Evolutionary conservation across 176 grass and related monocot species (phyloP), one percentile per base, ranked within the genome.

Genomic region (Oryza nivara): DNA sequence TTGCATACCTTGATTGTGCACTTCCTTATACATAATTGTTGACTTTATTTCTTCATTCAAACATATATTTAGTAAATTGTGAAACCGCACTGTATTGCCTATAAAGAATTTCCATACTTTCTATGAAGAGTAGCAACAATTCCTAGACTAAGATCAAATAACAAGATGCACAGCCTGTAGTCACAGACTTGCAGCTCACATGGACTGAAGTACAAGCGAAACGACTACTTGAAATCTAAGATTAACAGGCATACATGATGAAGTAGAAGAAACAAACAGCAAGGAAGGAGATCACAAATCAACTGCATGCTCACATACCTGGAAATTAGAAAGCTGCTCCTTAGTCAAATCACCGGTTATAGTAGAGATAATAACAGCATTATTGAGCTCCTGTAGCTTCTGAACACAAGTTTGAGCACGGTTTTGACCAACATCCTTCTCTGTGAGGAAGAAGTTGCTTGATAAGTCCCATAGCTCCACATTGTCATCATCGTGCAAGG

Each of bases 321-420:
- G 91, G 75, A 92, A 97, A 54, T 85, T 83, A 34, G 91, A 92
- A 35, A 97, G 91, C 28, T 90, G 89, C 68, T 92, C 92, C 48
- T 92, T 97, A 11, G 82, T 69, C 83, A 97, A 80, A 83, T 87
- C 73, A 77, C 63, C 82, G 70, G 67, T 89, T 67, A 94, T 43
- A 44, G 89, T 85, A 75, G 83, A 89, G 82, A 97, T 83, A 54
- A 80, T 45, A 77, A 94, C 92, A 77, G 92, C 89, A 94, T 92
- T 97, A 54, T 94, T 97, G 54, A 97, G 88, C 41, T 94, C 94
- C 67, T 97, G 92, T 28, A 97, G 83, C 80, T 97, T 94, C 72
- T 75, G 66, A 81, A 81, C 19, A 54, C 78, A 81, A 54, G 46
- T 66, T 52, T 81, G 66, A 38, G 78, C 78, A 25, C 78, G 78